These are phyloP conservation scores for Aspergillus thermomutatus DNA, from an alignment of 2,329 filamentous ascomycete genomes.

Conservation along the genomic window DNA sequence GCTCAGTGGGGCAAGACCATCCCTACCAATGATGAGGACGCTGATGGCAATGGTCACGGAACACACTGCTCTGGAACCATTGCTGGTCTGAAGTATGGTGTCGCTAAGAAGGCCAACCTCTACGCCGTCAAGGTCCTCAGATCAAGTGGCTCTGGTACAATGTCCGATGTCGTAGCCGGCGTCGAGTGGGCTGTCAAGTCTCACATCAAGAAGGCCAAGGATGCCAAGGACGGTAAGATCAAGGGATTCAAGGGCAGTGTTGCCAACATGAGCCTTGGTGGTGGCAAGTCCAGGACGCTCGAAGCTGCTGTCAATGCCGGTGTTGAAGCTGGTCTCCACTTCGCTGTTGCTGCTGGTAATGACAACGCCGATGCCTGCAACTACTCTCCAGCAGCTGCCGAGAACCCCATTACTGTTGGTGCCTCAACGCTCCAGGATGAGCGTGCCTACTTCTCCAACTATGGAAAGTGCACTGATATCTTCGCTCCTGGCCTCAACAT, in stretches of 20 bases:
- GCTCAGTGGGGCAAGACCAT: slow-evolving; percentile 98
- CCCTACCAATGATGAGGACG: slow-evolving; percentile 75
- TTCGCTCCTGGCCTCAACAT: slow-evolving; percentile 97
- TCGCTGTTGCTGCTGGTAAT: slow-evolving; percentile 96
- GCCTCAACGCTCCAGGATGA: slow-evolving; percentile 90
- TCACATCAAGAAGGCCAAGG: slow-evolving; percentile 72
- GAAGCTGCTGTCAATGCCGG: slow-evolving; percentile 93
- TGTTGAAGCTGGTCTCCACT: slow-evolving; percentile 88
- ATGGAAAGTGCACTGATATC: slow-evolving; percentile 98
- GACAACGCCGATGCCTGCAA: slow-evolving; percentile 99
- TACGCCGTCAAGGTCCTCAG: slow-evolving; percentile 97
- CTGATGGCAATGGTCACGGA: slow-evolving; percentile 95
- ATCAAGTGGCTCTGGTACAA: slow-evolving; percentile 95
- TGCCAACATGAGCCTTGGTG: slow-evolving; percentile 98
- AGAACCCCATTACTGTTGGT: slow-evolving; percentile 91
- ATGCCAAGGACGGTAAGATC: slow-evolving; percentile 80
- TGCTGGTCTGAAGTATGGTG: slow-evolving; percentile 97
- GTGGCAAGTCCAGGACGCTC: slow-evolving; percentile 90
- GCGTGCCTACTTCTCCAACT: slow-evolving; percentile 99
- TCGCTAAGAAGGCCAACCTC: slow-evolving; percentile 96
- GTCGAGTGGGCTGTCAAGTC: slow-evolving; percentile 87
- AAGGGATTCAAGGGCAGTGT: slow-evolving; percentile 98
- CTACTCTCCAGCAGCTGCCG: slow-evolving; percentile 93
- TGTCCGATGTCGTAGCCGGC: slow-evolving; percentile 98
- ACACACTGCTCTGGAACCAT: slow-evolving; percentile 99